Percentiles rank a stretch among this genome's conserved stretches.
Conservation (phyloP, 441 rosid species). For the Cnidoscolus chayamansa region DNA sequence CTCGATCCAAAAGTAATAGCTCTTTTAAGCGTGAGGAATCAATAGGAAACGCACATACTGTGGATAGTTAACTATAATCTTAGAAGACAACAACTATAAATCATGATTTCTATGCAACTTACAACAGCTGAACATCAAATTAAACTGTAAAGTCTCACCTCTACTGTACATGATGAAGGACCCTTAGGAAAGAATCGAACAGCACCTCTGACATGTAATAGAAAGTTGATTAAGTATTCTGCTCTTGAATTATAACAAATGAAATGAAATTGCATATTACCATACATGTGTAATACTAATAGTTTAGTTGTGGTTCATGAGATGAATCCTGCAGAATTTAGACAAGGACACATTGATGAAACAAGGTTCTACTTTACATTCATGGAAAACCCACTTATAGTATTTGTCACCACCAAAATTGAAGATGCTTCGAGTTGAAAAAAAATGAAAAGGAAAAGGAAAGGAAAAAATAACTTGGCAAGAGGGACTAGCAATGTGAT, state of each 20-base stretch:
- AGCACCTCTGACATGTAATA: constrained; percentile 59
- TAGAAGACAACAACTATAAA: background rate
- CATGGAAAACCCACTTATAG: background rate
- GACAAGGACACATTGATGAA: background rate
- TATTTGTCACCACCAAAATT: background rate
- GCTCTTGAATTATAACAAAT: background rate
- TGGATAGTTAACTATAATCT: background rate
- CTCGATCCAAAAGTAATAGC: constrained; percentile 18
- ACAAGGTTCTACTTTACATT: background rate
- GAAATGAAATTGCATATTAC: background rate
- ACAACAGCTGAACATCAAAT: constrained; percentile 11
- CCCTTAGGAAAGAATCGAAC: constrained; percentile 87
- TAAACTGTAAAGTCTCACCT: constrained; percentile 46
- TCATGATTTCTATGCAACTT: background rate
- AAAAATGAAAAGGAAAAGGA: background rate
- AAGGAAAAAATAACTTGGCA: background rate
- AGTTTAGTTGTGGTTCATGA: background rate
- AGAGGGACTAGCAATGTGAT: background rate
- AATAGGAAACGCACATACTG: background rate
- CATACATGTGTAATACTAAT: background rate
- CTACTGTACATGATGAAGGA: constrained; percentile 66
- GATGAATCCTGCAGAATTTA: constrained; percentile 7
- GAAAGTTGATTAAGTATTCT: constrained; percentile 19
- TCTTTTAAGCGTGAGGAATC: constrained; percentile 21
- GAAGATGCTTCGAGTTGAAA: background rate